These are phyloP conservation scores for Pythium aquatile DNA, from an alignment of 352 stramenopile species.

Conservation along the genomic window DNA sequence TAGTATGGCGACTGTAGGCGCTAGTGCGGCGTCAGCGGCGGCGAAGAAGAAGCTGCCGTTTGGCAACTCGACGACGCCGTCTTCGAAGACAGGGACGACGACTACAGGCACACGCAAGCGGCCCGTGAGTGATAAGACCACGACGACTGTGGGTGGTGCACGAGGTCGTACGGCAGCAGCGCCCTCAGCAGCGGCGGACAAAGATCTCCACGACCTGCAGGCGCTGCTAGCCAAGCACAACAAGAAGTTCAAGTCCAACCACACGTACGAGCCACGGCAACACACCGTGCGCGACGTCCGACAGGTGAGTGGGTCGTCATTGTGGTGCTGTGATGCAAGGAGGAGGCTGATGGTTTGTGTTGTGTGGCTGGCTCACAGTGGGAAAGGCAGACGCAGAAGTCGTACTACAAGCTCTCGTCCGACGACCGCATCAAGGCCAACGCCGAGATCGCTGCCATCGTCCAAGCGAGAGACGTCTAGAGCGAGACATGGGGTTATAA, in stretches of 20 bases:
- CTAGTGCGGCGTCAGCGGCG: neutral
- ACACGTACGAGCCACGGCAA: slow-evolving; percentile 77
- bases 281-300: slow-evolving; percentile 77
- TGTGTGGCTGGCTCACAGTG: slow-evolving; percentile 35
- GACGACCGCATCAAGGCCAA: slow-evolving; percentile 64
- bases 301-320: slow-evolving; percentile 33
- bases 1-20: neutral
- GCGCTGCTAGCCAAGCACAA: slow-evolving; percentile 68
- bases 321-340: neutral
- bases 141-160: neutral
- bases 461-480: slow-evolving; percentile 29
- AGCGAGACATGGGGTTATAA: neutral
- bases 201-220: slow-evolving; percentile 42
- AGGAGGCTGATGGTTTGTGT: neutral
- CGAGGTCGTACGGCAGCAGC: slow-evolving; percentile 8
- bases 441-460: slow-evolving; percentile 56
- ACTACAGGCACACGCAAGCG: slow-evolving; percentile 7
- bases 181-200: slow-evolving; percentile 1
- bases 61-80: slow-evolving; percentile 16
- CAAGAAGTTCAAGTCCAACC: slow-evolving; percentile 69
- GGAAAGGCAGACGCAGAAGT: slow-evolving; percentile 64
- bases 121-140: neutral
- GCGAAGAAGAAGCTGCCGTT: slow-evolving; percentile 25
- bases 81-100: neutral
- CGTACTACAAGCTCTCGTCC: slow-evolving; percentile 65